Conservation (phyloP, 768 basidiomycete genomes). For the Lactarius evosmus region DNA sequence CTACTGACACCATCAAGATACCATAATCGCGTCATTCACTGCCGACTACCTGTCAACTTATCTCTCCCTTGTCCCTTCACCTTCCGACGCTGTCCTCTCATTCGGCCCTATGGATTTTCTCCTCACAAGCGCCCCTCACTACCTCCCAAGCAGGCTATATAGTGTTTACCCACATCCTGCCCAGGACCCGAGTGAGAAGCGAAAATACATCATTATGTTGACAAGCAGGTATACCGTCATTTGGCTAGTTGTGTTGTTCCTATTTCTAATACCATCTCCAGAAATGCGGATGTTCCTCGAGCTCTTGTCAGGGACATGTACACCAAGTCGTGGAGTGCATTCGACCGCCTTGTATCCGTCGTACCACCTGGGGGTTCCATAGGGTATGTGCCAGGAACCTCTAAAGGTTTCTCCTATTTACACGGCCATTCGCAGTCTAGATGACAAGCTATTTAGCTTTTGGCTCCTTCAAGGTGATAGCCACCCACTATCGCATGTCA, state of each 20-base stretch:
- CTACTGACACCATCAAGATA: slow-evolving; percentile 44
- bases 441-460: slow-evolving; percentile 89
- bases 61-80: slow-evolving; percentile 69
- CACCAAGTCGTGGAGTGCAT: slow-evolving; percentile 90
- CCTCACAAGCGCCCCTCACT: slow-evolving; percentile 71
- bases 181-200: slow-evolving; percentile 69
- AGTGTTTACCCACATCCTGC: slow-evolving; percentile 77
- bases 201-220: slow-evolving; percentile 68
- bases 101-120: slow-evolving; percentile 81
- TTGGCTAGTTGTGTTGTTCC: background rate
- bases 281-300: slow-evolving; percentile 82
- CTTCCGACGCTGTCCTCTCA: slow-evolving; percentile 70
- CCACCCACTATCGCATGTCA: slow-evolving; percentile 72
- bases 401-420: slow-evolving; percentile 14
- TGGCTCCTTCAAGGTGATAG: slow-evolving; percentile 81
- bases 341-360: slow-evolving; percentile 82
- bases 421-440: slow-evolving; percentile 50
- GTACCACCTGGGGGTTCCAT: slow-evolving; percentile 90
- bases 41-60: slow-evolving; percentile 74
- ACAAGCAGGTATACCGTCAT: slow-evolving; percentile 55
- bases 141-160: slow-evolving; percentile 71
- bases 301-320: slow-evolving; percentile 88
- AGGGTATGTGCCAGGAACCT: slow-evolving; percentile 49
- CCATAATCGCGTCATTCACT: slow-evolving; percentile 72
- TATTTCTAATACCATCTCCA: slow-evolving; percentile 30